A percentile compares a stretch with the other conserved stretches of the same genome.
Conservation (phyloP, 495 filamentous ascomycete genomes). For the Hyaloscypha hepaticicola region DNA sequence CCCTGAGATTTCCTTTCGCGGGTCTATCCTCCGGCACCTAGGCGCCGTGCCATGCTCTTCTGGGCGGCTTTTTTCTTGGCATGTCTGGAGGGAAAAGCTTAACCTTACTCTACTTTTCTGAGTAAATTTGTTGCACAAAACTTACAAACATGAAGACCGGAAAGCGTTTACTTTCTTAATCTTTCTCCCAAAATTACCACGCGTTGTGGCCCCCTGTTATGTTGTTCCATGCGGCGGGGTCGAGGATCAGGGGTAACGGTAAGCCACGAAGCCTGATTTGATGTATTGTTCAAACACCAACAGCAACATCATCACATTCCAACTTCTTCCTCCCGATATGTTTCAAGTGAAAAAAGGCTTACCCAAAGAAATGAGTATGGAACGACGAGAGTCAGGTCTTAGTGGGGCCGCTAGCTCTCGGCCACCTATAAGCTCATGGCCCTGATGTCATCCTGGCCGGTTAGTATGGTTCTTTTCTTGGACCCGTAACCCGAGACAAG, state of each 20-base stretch:
- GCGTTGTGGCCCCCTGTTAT: too few relatives aligned
- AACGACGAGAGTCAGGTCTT: not conserved
- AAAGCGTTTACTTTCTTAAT: too few relatives aligned
- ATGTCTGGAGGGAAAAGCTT: too few relatives aligned
- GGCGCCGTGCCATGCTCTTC: not conserved
- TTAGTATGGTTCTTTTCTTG: not conserved
- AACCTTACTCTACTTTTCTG: not conserved
- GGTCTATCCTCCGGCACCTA: not conserved
- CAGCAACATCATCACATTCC: not conserved
- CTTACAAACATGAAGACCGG: too few relatives aligned
- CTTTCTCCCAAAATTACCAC: too few relatives aligned
- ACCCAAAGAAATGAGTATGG: not conserved
- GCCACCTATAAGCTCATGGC: not conserved
- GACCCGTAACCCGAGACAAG: not conserved
- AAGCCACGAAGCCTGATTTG: conserved; percentile 1
- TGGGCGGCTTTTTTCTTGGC: too few relatives aligned
- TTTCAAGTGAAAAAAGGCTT: not conserved
- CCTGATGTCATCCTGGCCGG: conserved; percentile 1
- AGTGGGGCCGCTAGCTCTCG: not conserved
- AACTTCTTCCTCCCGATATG: not conserved
- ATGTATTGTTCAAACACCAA: conserved; percentile 3
- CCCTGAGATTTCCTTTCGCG: not conserved
- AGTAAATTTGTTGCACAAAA: not conserved
- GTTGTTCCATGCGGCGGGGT: not conserved
- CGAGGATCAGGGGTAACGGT: not conserved